These are phyloP conservation scores for Botrytis pseudocinerea DNA, from an alignment of 2,329 filamentous ascomycete genomes.

Conservation along the genomic window DNA sequence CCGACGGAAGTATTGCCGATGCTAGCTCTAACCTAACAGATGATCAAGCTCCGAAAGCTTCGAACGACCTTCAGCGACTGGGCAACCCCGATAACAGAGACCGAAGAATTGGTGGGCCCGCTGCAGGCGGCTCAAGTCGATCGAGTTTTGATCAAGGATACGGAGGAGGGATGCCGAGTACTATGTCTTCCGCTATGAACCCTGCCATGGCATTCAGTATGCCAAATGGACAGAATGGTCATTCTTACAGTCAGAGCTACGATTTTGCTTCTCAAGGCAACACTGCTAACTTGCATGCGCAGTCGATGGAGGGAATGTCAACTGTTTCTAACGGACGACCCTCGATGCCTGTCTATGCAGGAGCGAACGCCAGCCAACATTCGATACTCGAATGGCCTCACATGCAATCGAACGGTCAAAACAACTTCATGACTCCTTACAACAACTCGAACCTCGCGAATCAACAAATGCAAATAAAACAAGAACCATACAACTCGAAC, in stretches of 20 bases:
- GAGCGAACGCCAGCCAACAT: conserved; percentile 57
- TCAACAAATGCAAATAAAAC: conserved; percentile 69
- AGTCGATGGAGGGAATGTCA: conserved; percentile 34
- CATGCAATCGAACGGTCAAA: conserved; percentile 71
- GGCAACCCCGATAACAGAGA: conserved; percentile 58
- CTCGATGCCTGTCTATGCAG: conserved; percentile 49
- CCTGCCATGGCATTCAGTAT: conserved; percentile 63
- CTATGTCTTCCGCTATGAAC: conserved; percentile 63
- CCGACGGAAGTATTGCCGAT: conserved; percentile 41
- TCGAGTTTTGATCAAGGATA: conserved; percentile 55
- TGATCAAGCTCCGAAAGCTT: conserved; percentile 55
- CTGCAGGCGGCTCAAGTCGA: conserved; percentile 50
- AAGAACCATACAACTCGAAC: conserved; percentile 54
- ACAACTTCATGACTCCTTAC: conserved; percentile 57
- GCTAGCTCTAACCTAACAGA: conserved; percentile 50
- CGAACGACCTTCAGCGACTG: conserved; percentile 60
- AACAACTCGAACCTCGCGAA: conserved; percentile 60
- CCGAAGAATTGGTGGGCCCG: conserved; percentile 56
- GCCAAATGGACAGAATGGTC: conserved; percentile 60
- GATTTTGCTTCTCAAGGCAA: conserved; percentile 41
- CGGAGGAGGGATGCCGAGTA: conserved; percentile 56
- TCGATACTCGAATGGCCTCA: conserved; percentile 71
- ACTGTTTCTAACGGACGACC: conserved; percentile 43
- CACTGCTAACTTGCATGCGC: conserved; percentile 37
- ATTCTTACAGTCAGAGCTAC: conserved; percentile 42